Percentiles rank a stretch among this genome's conserved stretches.
Evolutionary conservation across 257 asterid genomes (phyloP).

Genomic region (Lantana camara): DNA sequence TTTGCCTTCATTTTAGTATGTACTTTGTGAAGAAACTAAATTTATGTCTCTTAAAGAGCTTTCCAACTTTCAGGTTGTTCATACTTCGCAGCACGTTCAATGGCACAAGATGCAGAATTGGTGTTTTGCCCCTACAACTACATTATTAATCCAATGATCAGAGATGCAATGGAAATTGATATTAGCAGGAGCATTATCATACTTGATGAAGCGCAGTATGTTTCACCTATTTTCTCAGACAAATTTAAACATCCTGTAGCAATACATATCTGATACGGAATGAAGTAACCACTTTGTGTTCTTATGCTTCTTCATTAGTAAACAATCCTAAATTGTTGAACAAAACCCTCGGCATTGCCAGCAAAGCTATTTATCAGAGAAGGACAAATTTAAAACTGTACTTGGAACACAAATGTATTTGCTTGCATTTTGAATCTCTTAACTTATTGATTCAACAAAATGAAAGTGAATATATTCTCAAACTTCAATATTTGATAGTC

Average conservation of each 20-base stretch:
- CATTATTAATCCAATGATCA: constrained; percentile 74
- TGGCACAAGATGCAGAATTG: constrained; percentile 87
- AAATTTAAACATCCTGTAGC: constrained; percentile 9
- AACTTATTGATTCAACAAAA: constrained; percentile 11
- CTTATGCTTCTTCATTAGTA: constrained; percentile 15
- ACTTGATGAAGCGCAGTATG: constrained; percentile 99
- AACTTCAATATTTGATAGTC: constrained; percentile 4
- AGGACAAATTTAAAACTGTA: constrained; percentile 10
- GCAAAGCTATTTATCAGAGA: constrained; percentile 17
- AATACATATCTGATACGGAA: constrained; percentile 20
- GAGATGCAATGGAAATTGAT: constrained; percentile 90
- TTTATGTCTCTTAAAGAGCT: constrained; percentile 31
- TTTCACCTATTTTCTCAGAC: constrained; percentile 27
- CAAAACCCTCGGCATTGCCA: not conserved
- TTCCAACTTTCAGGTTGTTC: constrained; percentile 81
- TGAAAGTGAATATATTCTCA: constrained; percentile 3
- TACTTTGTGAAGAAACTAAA: constrained; percentile 20
- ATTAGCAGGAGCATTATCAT: constrained; percentile 72
- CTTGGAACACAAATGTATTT: not conserved
- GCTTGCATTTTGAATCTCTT: constrained; percentile 8
- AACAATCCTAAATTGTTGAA: constrained; percentile 10
- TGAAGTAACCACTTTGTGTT: constrained; percentile 15
- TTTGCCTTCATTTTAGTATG: constrained; percentile 9
- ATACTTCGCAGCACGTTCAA: constrained; percentile 78
- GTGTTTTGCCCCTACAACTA: constrained; percentile 97